Percentiles rank a stretch among this genome's conserved stretches.
phyloP scores from a whole-genome alignment of 345 rosid species.

The Excoecaria agallocha region DNA sequence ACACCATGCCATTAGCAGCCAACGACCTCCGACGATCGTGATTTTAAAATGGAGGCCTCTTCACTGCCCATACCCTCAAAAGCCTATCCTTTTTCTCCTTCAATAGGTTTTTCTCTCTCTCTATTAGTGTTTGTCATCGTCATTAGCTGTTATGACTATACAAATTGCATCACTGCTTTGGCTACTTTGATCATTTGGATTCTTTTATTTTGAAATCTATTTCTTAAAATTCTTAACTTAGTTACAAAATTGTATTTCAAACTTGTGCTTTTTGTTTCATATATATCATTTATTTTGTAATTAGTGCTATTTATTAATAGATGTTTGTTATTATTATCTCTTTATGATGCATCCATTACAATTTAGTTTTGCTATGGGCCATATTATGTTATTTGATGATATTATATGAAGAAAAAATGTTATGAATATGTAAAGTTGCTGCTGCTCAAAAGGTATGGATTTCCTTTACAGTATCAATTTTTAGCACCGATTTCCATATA shows the following conservation, averaged over 20 bases:
- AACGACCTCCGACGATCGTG: too few relatives aligned
- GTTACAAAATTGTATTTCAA: background rate
- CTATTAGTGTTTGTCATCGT: background rate
- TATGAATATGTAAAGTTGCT: constrained; percentile 32
- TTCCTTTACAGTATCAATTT: constrained; percentile 32
- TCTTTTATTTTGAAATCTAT: background rate
- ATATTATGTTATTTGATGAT: background rate
- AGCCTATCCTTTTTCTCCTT: constrained; percentile 21
- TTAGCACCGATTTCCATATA: constrained; percentile 28
- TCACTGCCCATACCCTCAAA: constrained; percentile 32
- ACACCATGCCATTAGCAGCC: too few relatives aligned
- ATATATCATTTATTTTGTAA: background rate
- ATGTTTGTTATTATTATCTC: background rate
- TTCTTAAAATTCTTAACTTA: background rate
- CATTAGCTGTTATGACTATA: background rate
- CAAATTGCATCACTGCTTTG: background rate
- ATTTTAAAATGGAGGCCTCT: constrained; percentile 45
- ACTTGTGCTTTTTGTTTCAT: background rate
- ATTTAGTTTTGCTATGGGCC: background rate
- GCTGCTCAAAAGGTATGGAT: constrained; percentile 30
- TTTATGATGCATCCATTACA: background rate
- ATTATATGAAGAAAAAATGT: background rate
- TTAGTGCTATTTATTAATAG: background rate
- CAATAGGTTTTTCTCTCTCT: constrained; percentile 41
- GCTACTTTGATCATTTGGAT: background rate